Evolutionary conservation across 306 rosid species (phyloP).

Genomic region (Cercis canadensis): DNA sequence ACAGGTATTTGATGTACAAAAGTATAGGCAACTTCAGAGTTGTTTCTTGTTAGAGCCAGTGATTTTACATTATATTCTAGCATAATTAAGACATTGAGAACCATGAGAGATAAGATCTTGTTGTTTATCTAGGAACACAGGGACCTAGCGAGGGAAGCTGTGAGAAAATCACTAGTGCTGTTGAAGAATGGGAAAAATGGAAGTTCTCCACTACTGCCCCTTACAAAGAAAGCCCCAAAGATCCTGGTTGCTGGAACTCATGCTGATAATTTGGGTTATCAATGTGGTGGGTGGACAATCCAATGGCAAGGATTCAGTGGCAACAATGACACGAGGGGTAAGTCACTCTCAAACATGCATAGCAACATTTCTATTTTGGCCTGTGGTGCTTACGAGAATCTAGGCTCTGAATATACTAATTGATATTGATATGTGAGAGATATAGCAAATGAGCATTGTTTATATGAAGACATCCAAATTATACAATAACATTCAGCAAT

Average conservation of each 20-base stretch:
- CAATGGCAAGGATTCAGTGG: slow-evolving; percentile 93
- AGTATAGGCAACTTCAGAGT: background rate
- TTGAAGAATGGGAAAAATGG: slow-evolving; percentile 87
- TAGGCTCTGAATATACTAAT: slow-evolving; percentile 2
- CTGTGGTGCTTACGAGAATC: slow-evolving; percentile 1
- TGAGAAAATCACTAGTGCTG: slow-evolving; percentile 86
- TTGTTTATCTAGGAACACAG: slow-evolving; percentile 70
- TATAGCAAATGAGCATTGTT: slow-evolving; percentile 1
- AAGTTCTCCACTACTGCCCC: slow-evolving; percentile 75
- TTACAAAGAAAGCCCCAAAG: slow-evolving; percentile 71
- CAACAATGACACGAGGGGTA: slow-evolving; percentile 77
- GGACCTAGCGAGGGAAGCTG: slow-evolving; percentile 95
- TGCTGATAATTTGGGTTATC: slow-evolving; percentile 96
- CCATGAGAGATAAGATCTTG: slow-evolving; percentile 26
- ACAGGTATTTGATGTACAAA: background rate
- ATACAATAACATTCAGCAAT: background rate
- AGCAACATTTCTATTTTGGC: background rate
- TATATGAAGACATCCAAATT: slow-evolving; percentile 1
- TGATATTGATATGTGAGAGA: slow-evolving; percentile 1
- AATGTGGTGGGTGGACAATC: slow-evolving; percentile 99
- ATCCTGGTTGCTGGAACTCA: slow-evolving; percentile 85
- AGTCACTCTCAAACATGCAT: slow-evolving; percentile 38
- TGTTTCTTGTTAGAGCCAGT: slow-evolving; percentile 16
- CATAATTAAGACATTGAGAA: slow-evolving; percentile 24
- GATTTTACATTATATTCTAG: slow-evolving; percentile 29